Conservation (phyloP, 2,329 filamentous ascomycete genomes). For the Aspergillus sp. region DNA sequence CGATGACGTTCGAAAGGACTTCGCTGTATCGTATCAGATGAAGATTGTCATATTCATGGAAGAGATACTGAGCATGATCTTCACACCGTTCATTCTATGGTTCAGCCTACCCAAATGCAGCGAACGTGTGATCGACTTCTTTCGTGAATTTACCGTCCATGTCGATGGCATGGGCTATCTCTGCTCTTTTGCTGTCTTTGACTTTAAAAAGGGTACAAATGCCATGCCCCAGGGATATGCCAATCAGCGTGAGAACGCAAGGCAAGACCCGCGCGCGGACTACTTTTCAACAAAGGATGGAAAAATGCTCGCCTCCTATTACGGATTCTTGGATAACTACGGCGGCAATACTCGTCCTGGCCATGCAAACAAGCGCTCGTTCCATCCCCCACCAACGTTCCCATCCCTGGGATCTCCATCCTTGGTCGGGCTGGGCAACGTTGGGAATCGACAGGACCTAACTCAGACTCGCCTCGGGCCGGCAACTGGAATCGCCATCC, state of each 20-base stretch:
- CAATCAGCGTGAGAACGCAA: constrained; percentile 29
- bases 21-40: constrained; percentile 85
- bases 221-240: constrained; percentile 47
- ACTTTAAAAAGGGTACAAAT: constrained; percentile 81
- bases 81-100: constrained; percentile 86
- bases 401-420: constrained; percentile 66
- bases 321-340: constrained; percentile 93
- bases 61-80: constrained; percentile 87
- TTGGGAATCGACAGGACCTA: constrained; percentile 39
- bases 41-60: constrained; percentile 90
- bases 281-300: constrained; percentile 95
- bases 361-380: constrained; percentile 53
- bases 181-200: constrained; percentile 95
- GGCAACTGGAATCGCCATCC: constrained; percentile 20
- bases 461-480: constrained; percentile 20
- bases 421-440: constrained; percentile 47
- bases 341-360: constrained; percentile 69
- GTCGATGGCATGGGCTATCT: constrained; percentile 95
- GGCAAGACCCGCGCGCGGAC: constrained; percentile 75
- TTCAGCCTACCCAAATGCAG: constrained; percentile 83
- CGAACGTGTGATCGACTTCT: constrained; percentile 94
- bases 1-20: constrained; percentile 88
- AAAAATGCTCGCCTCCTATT: constrained; percentile 97
- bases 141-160: constrained; percentile 95
- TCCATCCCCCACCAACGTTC: constrained; percentile 74